Base-by-base conservation (phyloP, 371 early-diverging fungal species). In the Lichtheimia corymbifera region DNA sequence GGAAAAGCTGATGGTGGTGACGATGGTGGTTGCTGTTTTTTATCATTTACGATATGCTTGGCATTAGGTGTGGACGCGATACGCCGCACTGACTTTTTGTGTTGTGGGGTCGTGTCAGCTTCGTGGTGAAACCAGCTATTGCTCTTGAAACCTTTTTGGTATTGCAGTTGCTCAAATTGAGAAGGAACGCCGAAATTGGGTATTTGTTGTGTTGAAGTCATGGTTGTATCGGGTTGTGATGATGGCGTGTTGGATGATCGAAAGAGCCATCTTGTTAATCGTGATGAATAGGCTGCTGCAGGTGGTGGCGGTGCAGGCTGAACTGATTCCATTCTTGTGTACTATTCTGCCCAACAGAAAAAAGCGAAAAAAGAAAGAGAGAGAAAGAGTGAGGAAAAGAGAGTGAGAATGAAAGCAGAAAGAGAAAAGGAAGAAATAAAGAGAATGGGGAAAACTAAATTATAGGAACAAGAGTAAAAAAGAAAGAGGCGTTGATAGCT, bases 21-120 rank as follows among this genome's bases (percentile, higher is more conserved):
- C 13, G 56, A 22, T 12, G 43, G 50, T 18, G 70, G 61, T n/a
- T 43, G 44, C 1, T 14, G 47, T 53, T 74, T 70, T 13, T 49
- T 28, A 27, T 55, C 50, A 47, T 47, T 47, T 35, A 56, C 27
- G 20, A 53, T 53, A n/a, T 56, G 49, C 28, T 63, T 63, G 14
- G 70, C 64, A 62, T 74, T 79, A 5, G 79, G 79, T 18, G 72
- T 67, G 13, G 79, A 79, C 15, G 75, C 72, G 42, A 70, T 74
- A 27, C 78, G 62, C 28, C 75, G 72, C 30, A 78, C 68, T 40
- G 68, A 49, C 40, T 62, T 66, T 30, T 66, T 55, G 35, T 35
- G 35, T 35, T 35, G 35, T 28, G 43, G 18, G 15, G 42, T 40
- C 4, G 59, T 40, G 5, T 15, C 30, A 9, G 13, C 43, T 0